These are phyloP conservation scores for Diaporthe vexans DNA, from an alignment of 2,329 filamentous ascomycete species.

Conservation along the genomic window DNA sequence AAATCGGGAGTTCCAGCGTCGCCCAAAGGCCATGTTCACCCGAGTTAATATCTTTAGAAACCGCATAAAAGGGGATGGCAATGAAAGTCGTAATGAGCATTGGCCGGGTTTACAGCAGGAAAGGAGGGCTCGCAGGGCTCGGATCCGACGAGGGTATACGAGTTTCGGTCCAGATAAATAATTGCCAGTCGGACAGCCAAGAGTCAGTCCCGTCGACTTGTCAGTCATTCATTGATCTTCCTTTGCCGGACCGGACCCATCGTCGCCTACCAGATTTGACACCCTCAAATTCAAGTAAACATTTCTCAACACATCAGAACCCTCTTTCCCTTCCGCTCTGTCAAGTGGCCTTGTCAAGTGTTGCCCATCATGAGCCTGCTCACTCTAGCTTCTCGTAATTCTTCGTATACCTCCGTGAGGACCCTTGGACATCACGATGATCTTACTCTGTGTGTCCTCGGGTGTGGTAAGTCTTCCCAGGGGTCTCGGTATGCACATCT, in stretches of 20 bases:
- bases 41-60: constrained; percentile 36
- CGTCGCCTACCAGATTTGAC: not conserved
- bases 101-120: constrained; percentile 19
- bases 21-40: constrained; percentile 9
- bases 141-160: constrained; percentile 11
- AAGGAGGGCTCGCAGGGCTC: constrained; percentile 18
- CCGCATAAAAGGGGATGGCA: constrained; percentile 34
- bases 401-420: constrained; percentile 27
- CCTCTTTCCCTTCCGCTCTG: constrained; percentile 26
- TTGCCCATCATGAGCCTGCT: constrained; percentile 45
- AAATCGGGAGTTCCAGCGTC: constrained; percentile 18
- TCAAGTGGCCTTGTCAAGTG: constrained; percentile 45
- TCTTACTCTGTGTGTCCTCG: constrained; percentile 84
- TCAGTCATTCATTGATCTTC: constrained; percentile 7
- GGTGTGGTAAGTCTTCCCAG: constrained; percentile 75
- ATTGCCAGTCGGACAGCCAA: not conserved
- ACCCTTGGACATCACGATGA: constrained; percentile 47
- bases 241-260: not conserved
- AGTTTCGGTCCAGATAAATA: not conserved
- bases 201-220: not conserved
- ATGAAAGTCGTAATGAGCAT: constrained; percentile 34
- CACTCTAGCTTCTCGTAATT: constrained; percentile 21
- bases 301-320: not conserved
- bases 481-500: not conserved
- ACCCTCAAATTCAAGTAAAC: not conserved